Evolutionary conservation across 306 rosid genomes (phyloP).

Genomic region (Medicago arabica): DNA sequence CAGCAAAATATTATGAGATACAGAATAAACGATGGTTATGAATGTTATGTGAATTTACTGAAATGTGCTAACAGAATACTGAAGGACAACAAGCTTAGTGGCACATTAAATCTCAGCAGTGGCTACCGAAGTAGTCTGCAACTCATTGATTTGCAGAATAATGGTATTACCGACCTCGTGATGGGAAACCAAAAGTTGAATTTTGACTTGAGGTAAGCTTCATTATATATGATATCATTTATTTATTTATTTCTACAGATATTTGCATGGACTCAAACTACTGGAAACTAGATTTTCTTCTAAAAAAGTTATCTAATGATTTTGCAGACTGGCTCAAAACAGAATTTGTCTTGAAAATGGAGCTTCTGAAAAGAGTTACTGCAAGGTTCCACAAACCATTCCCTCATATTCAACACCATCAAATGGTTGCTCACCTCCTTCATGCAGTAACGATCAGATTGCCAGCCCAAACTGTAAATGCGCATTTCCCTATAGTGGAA

Average conservation of each 20-base stretch:
- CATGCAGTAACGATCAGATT: constrained; percentile 50
- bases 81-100: constrained; percentile 41
- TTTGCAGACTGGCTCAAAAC: constrained; percentile 62
- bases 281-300: constrained; percentile 25
- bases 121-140: constrained; percentile 41
- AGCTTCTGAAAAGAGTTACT: constrained; percentile 43
- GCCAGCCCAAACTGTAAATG: constrained; percentile 76
- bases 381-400: constrained; percentile 35
- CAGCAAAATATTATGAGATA: too few relatives aligned
- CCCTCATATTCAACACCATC: constrained; percentile 42
- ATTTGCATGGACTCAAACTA: constrained; percentile 28
- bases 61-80: constrained; percentile 47
- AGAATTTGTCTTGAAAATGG: constrained; percentile 49
- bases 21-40: too few relatives aligned
- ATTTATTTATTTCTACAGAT: neutral
- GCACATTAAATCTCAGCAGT: constrained; percentile 47
- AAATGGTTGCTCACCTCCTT: constrained; percentile 45
- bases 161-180: constrained; percentile 15
- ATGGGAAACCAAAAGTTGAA: neutral
- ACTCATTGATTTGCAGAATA: constrained; percentile 46
- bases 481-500: constrained; percentile 67
- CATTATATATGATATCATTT: constrained; percentile 11
- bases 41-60: neutral
- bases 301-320: constrained; percentile 35
- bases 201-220: constrained; percentile 44